Conservation (phyloP, 768 basidiomycete genomes). For the Vararia minispora region DNA sequence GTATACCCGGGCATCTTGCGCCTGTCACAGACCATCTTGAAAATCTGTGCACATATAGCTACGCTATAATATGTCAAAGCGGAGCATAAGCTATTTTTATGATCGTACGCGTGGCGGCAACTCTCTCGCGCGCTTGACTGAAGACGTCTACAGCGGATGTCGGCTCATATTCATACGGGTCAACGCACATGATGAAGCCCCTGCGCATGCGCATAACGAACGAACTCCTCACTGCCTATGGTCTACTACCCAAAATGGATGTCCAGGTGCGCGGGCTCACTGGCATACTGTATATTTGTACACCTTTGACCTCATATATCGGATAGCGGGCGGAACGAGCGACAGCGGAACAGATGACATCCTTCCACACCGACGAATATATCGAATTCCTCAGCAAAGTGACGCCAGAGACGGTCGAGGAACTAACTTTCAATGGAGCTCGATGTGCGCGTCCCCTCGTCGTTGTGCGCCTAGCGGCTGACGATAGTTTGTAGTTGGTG, state of each 20-base stretch:
- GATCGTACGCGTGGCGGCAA: no score
- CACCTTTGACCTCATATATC: neutral
- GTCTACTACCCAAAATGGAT: constrained; percentile 88
- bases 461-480: constrained; percentile 39
- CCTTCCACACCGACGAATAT: constrained; percentile 97
- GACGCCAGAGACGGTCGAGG: constrained; percentile 80
- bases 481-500: constrained; percentile 58
- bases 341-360: constrained; percentile 44
- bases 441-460: constrained; percentile 62
- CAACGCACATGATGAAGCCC: constrained; percentile 90
- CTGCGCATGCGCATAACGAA: constrained; percentile 90
- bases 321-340: constrained; percentile 21
- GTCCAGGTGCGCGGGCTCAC: constrained; percentile 74
- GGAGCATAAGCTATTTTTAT: no score
- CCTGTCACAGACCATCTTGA: no score
- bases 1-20: no score
- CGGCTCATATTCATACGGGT: constrained; percentile 65
- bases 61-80: no score
- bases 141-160: constrained; percentile 53
- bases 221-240: constrained; percentile 80
- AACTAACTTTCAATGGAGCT: constrained; percentile 70
- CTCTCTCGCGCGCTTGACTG: no score
- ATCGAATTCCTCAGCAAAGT: constrained; percentile 81
- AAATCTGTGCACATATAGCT: no score
- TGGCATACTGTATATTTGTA: constrained; percentile 7